Evolutionary conservation across 352 stramenopile species (phyloP).

Genomic region (Elongisporangium prolatum): DNA sequence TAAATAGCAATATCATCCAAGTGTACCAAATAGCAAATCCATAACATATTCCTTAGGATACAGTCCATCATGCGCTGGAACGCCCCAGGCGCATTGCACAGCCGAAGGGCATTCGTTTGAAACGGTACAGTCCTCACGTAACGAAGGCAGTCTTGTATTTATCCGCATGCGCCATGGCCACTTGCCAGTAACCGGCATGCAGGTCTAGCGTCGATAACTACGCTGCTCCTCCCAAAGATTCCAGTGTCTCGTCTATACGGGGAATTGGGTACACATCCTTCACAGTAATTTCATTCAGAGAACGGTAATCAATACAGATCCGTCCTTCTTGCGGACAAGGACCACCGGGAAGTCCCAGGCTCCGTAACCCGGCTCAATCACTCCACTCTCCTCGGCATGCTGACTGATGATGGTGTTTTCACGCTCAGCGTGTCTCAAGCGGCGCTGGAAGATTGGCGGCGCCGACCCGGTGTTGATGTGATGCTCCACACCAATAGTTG

Average conservation of each 20-base stretch:
- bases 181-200: constrained; percentile 14
- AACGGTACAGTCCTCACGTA: constrained; percentile 10
- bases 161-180: constrained; percentile 5
- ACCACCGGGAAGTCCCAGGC: too few relatives aligned
- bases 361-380: too few relatives aligned
- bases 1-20: constrained; percentile 24
- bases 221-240: constrained; percentile 6
- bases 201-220: constrained; percentile 15
- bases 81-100: constrained; percentile 11
- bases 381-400: too few relatives aligned
- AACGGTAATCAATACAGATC: constrained; percentile 20
- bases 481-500: too few relatives aligned
- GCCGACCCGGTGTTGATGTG: too few relatives aligned
- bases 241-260: constrained; percentile 20
- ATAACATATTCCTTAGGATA: constrained; percentile 7
- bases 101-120: constrained; percentile 16
- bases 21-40: constrained; percentile 19
- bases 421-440: too few relatives aligned
- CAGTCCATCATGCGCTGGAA: constrained; percentile 26
- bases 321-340: constrained; percentile 24
- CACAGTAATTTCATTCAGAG: constrained; percentile 13
- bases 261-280: constrained; percentile 21
- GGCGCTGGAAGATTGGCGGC: too few relatives aligned
- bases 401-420: too few relatives aligned
- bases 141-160: constrained; percentile 19